Percentiles rank a stretch among this genome's conserved stretches.
Conservation (phyloP, 2,329 filamentous ascomycete genomes). For the Pseudogymnoascus sp. region DNA sequence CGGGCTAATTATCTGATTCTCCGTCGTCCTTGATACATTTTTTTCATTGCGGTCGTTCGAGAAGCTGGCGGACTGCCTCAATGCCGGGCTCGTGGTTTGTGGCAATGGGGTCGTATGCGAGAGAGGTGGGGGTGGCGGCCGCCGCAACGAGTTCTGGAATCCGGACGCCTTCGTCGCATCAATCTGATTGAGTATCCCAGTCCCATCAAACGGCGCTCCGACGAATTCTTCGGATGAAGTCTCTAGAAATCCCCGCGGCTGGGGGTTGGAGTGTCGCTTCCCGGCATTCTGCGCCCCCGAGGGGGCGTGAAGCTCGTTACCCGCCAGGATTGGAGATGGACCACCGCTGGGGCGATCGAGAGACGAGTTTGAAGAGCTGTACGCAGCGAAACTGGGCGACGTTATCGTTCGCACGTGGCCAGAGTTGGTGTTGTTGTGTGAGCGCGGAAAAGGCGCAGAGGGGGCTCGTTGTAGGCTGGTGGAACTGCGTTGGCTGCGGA, state of each 20-base stretch:
- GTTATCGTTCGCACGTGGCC: slow-evolving; percentile 33
- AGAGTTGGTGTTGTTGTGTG: slow-evolving; percentile 17
- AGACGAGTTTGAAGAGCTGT: slow-evolving; percentile 31
- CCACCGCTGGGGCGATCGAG: slow-evolving; percentile 25
- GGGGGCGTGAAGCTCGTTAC: slow-evolving; percentile 21
- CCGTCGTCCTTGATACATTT: slow-evolving; percentile 34
- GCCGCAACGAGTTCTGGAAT: slow-evolving; percentile 29
- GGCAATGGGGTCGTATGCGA: slow-evolving; percentile 47
- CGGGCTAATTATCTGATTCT: slow-evolving; percentile 42
- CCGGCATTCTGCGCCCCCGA: slow-evolving; percentile 16
- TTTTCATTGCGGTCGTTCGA: slow-evolving; percentile 43
- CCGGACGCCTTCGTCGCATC: slow-evolving; percentile 35
- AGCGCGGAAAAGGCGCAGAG: slow-evolving; percentile 41
- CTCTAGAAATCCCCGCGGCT: slow-evolving; percentile 34
- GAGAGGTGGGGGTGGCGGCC: slow-evolving; percentile 37
- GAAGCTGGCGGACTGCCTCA: slow-evolving; percentile 61
- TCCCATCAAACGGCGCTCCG: slow-evolving; percentile 58
- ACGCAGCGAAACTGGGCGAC: slow-evolving; percentile 38
- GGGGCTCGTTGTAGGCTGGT: slow-evolving; percentile 53
- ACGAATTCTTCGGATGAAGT: slow-evolving; percentile 51
- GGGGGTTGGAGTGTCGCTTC: slow-evolving; percentile 30
- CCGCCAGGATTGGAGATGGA: slow-evolving; percentile 24
- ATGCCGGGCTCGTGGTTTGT: slow-evolving; percentile 44
- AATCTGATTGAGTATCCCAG: slow-evolving; percentile 51
- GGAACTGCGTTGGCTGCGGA: slow-evolving; percentile 56